phyloP scores from a whole-genome alignment of 140 eudicot species.

The Ambrosia hybrid region DNA sequence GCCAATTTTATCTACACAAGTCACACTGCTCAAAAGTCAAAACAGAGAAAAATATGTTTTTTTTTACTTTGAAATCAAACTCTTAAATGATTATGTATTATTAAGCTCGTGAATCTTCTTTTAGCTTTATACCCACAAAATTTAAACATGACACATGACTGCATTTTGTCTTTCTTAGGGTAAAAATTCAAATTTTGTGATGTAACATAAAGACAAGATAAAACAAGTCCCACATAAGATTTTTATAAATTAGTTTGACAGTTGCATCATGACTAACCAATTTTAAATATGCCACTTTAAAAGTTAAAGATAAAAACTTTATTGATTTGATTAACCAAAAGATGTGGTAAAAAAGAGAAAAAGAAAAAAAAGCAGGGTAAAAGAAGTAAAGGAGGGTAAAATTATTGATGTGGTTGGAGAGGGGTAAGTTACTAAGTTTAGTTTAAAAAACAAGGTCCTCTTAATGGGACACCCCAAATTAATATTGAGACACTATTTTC shows the following conservation, averaged over 20 bases:
- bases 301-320: no score
- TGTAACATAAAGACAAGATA: slow-evolving; percentile 40
- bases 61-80: slow-evolving; percentile 25
- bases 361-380: no score
- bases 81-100: slow-evolving; percentile 43
- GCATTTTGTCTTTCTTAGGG: slow-evolving; percentile 12
- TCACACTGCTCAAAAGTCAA: neutral
- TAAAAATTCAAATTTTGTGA: slow-evolving; percentile 27
- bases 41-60: slow-evolving; percentile 1
- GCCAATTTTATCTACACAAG: slow-evolving; percentile 11
- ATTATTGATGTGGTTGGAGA: no score
- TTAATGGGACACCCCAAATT: no score
- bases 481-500: no score
- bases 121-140: slow-evolving; percentile 28
- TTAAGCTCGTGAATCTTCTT: slow-evolving; percentile 32
- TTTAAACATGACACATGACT: slow-evolving; percentile 29
- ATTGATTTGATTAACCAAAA: no score
- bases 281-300: neutral
- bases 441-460: no score
- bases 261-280: neutral
- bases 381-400: no score
- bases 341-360: no score
- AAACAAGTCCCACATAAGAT: slow-evolving; percentile 7
- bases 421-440: no score
- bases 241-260: neutral